Evolutionary conservation across 768 basidiomycete species (phyloP), one percentile per base, ranked within the genome.

Genomic region (Dacryopinax spathularia): DNA sequence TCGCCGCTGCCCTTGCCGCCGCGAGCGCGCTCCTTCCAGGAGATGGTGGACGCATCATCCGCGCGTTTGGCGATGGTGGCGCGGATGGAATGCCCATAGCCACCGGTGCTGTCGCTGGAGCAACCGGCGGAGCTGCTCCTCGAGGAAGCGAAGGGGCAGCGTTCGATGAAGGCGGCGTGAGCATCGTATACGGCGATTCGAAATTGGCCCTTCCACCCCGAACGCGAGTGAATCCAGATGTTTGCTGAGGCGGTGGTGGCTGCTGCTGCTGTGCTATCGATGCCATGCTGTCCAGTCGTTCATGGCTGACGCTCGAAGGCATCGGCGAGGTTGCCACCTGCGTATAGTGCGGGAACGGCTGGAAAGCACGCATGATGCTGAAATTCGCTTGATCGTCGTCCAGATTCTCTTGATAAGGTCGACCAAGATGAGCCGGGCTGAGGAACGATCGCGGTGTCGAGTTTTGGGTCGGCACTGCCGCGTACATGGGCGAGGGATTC

Each of bases 321-420:
- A 62, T 69, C 63, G 34, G 69, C 35, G 63, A 70, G 69, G 33
- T 81, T 79, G 22, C 74, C 74, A 22, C 84, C 77, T 9, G 80
- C 74, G 62, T 22, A 71, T 62, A 72, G 6, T 80, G 76, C 0
- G 82, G 82, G 77, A 83, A 88, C 31, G 85, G 83, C 67, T 87
- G 85, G 90, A 91, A 95, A n/a, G 94, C 90, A 39, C 86, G 87
- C 91, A 97, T 95, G 70, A 97, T 96, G 67, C 79, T 88, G 13
- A 89, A 87, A 18, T 78, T 79, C 62, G 76, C 79, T 66, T 89
- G 89, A 68, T 87, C 87, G 65, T 90, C 89, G 67, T 90, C 87
- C 34, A 65, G 63, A 27, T 66, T 65, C 36, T 66, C 33, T 33
- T 68, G 68, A 44, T 65, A 60, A 15, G 65, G 62, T 4, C 63